phyloP scores from a whole-genome alignment of 2,329 filamentous ascomycete genomes.

The Ceratocystis huliohia region DNA sequence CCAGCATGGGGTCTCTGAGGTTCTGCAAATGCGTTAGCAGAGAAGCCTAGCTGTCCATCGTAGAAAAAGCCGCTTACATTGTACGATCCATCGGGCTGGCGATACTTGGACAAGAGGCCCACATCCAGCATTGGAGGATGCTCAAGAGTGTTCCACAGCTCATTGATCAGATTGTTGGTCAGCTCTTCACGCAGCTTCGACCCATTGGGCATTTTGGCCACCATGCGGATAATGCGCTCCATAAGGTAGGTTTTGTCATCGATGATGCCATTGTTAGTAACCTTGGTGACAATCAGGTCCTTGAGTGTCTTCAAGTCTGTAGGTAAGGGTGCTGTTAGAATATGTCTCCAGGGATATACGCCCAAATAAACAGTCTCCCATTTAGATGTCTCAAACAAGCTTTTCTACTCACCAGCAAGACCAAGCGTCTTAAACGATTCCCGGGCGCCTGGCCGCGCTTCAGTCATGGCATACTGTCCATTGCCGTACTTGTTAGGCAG shows the following conservation, averaged over 20 bases:
- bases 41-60: not conserved
- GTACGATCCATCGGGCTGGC: slow-evolving; percentile 56
- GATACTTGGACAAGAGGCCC: slow-evolving; percentile 50
- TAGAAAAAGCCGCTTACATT: slow-evolving; percentile 36
- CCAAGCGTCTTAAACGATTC: slow-evolving; percentile 47
- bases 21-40: slow-evolving; percentile 35
- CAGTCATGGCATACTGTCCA: slow-evolving; percentile 42
- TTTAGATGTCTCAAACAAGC: too few relatives aligned
- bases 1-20: slow-evolving; percentile 50
- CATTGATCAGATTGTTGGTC: slow-evolving; percentile 53
- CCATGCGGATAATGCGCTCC: slow-evolving; percentile 59
- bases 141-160: slow-evolving; percentile 58
- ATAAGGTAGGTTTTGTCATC: slow-evolving; percentile 71
- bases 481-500: slow-evolving; percentile 50
- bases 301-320: slow-evolving; percentile 51
- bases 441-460: slow-evolving; percentile 39
- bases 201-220: slow-evolving; percentile 48
- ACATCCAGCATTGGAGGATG: slow-evolving; percentile 58
- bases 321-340: slow-evolving; percentile 22
- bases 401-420: slow-evolving; percentile 30
- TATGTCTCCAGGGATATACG: not conserved
- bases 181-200: slow-evolving; percentile 50
- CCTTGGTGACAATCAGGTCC: slow-evolving; percentile 47
- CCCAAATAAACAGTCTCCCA: too few relatives aligned
- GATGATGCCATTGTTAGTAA: slow-evolving; percentile 47